These are phyloP conservation scores for Colletotrichum tanaceti DNA, from an alignment of 2,329 filamentous ascomycete species.

Conservation along the genomic window DNA sequence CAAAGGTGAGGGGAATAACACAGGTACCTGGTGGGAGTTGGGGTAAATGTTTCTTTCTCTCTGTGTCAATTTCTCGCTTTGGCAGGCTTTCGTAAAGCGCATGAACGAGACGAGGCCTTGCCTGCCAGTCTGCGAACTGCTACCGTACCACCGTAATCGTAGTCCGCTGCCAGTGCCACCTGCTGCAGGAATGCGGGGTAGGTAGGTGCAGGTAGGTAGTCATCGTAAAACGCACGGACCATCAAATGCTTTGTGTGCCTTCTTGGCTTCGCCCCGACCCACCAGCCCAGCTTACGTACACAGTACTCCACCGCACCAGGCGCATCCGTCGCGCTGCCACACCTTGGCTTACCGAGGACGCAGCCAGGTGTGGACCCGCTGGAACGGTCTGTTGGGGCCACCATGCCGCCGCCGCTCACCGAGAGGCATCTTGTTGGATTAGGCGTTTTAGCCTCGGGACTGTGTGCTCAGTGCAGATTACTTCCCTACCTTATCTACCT, in stretches of 20 bases:
- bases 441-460: too few species aligned
- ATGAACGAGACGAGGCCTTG: conserved; percentile 8
- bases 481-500: too few species aligned
- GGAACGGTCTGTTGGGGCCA: conserved; percentile 16
- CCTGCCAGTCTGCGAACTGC: too few species aligned
- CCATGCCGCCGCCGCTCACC: conserved; percentile 25
- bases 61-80: too few species aligned
- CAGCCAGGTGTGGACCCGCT: not conserved
- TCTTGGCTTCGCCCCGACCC: too few species aligned
- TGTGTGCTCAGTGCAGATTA: too few species aligned
- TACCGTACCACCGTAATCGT: too few species aligned
- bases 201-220: not conserved
- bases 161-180: conserved; percentile 15
- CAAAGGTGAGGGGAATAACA: not conserved
- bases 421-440: conserved; percentile 29
- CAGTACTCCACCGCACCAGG: too few species aligned
- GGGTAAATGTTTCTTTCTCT: conserved; percentile 11
- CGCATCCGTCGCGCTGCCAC: not conserved
- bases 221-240: not conserved
- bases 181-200: conserved; percentile 34
- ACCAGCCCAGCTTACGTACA: not conserved
- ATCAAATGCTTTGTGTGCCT: too few species aligned
- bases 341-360: conserved; percentile 18
- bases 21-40: not conserved
- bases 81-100: not conserved